Percentiles rank a stretch among this genome's conserved stretches.
These are phyloP conservation scores for Phyllostachys edulis DNA, from an alignment of 176 grass and related monocot genomes.

Conservation along the genomic window DNA sequence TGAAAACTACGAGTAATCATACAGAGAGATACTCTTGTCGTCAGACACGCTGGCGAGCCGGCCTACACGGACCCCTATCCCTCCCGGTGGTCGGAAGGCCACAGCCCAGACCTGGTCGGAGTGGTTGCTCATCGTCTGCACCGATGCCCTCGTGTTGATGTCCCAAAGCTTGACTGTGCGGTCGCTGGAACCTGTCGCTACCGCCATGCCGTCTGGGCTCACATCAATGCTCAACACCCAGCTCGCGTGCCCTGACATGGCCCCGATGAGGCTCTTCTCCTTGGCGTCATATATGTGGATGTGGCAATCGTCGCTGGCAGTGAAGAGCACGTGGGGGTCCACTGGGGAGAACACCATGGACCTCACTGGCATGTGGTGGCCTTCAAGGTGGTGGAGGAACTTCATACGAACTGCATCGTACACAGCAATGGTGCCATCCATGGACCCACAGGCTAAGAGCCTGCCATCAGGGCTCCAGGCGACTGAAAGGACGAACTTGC, in stretches of 20 bases:
- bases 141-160: conserved; percentile 61
- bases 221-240: conserved; percentile 81
- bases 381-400: conserved; percentile 87
- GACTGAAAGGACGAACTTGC: conserved; percentile 80
- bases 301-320: conserved; percentile 68
- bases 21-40: conserved; percentile 83
- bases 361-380: conserved; percentile 85
- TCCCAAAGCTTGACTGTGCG: conserved; percentile 82
- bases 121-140: conserved; percentile 94
- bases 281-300: conserved; percentile 90
- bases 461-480: conserved; percentile 89
- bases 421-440: conserved; percentile 77
- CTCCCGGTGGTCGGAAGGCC: conserved; percentile 64
- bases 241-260: conserved; percentile 81
- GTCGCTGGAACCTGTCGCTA: conserved; percentile 77
- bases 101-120: conserved; percentile 87
- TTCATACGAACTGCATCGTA: conserved; percentile 69
- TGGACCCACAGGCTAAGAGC: conserved; percentile 76
- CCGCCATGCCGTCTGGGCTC: conserved; percentile 70
- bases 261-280: conserved; percentile 73
- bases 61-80: conserved; percentile 55
- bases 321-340: conserved; percentile 81
- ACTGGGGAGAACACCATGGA: conserved; percentile 89
- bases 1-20: conserved; percentile 67
- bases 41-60: conserved; percentile 79